phyloP scores from a whole-genome alignment of 495 filamentous ascomycete genomes.

The Hypoxylon lenormandii region DNA sequence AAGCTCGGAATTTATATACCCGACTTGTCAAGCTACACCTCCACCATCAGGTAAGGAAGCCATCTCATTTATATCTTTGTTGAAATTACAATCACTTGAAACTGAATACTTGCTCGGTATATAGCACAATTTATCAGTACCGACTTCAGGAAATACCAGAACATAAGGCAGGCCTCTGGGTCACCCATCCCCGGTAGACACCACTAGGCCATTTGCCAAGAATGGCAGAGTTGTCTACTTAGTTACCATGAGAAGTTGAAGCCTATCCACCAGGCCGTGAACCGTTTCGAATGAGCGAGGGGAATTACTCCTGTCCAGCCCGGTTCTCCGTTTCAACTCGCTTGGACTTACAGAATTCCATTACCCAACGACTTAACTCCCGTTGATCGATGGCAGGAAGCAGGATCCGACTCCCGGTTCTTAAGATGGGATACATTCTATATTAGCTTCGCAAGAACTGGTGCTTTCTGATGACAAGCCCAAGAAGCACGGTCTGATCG shows the following conservation, averaged over 20 bases:
- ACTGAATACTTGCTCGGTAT: slow-evolving; percentile 19
- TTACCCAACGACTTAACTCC: no score
- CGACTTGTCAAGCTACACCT: slow-evolving; percentile 35
- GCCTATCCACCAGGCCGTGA: neutral
- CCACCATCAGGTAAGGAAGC: slow-evolving; percentile 38
- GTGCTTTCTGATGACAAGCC: no score
- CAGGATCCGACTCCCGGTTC: no score
- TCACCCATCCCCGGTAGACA: slow-evolving; percentile 30
- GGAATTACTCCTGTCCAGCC: no score
- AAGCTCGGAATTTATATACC: slow-evolving; percentile 31
- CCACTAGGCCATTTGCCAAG: slow-evolving; percentile 6
- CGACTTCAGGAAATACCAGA: slow-evolving; percentile 38
- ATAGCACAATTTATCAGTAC: slow-evolving; percentile 32
- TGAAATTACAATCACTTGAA: neutral
- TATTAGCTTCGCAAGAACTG: no score
- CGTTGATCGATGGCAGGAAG: no score
- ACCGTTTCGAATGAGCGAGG: no score
- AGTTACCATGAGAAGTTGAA: neutral
- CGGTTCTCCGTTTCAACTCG: no score
- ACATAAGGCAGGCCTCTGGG: slow-evolving; percentile 33
- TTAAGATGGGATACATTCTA: no score
- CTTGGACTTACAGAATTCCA: no score
- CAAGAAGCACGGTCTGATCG: no score
- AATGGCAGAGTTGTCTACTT: neutral
- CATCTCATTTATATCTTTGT: neutral